Conservation (phyloP, 2,329 filamentous ascomycete species). For the Setomelanomma holmii region DNA sequence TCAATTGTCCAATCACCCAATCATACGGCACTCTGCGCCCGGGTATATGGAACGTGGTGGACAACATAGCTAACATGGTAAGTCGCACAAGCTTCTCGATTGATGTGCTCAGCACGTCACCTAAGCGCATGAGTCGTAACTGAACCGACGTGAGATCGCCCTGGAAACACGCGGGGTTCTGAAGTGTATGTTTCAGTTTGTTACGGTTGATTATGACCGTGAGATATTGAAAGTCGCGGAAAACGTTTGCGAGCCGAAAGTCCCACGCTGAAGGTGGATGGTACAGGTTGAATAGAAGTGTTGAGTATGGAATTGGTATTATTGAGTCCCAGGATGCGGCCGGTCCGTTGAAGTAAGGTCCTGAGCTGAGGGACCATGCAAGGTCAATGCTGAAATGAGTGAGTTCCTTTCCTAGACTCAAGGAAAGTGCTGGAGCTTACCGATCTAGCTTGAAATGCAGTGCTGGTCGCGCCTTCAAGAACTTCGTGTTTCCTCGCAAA, state of each 20-base stretch:
- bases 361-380: slow-evolving; percentile 15
- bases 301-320: neutral
- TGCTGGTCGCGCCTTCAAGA: slow-evolving; percentile 9
- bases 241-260: slow-evolving; percentile 10
- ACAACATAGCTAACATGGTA: neutral
- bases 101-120: neutral
- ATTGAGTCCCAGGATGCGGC: neutral
- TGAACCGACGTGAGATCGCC: neutral
- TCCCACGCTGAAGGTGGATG: slow-evolving; percentile 9
- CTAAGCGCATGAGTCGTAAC: neutral
- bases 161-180: neutral
- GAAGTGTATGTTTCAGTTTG: neutral
- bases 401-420: neutral
- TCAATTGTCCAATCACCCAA: neutral
- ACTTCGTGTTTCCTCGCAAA: slow-evolving; percentile 12
- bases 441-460: slow-evolving; percentile 27
- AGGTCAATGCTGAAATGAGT: slow-evolving; percentile 18
- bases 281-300: neutral
- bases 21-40: neutral
- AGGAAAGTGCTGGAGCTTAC: slow-evolving; percentile 2
- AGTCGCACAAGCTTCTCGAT: neutral
- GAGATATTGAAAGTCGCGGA: slow-evolving; percentile 17
- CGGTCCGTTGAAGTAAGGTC: slow-evolving; percentile 13
- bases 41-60: neutral
- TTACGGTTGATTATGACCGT: slow-evolving; percentile 11